Conservation (phyloP, 2,329 filamentous ascomycete genomes). For the Fusarium sterilihyphosum region DNA sequence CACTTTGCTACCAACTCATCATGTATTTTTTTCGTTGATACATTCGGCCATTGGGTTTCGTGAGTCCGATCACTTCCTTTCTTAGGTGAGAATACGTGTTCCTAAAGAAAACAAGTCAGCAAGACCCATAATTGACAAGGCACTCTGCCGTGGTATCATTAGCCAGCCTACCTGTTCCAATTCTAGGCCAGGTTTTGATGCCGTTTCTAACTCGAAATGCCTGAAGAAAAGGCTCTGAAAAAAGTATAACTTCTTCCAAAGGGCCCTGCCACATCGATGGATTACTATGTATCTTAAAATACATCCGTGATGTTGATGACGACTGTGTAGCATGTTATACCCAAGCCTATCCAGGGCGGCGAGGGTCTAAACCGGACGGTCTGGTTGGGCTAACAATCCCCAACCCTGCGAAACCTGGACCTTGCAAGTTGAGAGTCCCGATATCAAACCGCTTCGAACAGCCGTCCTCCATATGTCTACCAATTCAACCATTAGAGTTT, state of each 20-base stretch:
- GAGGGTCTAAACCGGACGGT: constrained; percentile 26
- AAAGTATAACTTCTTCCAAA: neutral
- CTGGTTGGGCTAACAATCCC: constrained; percentile 31
- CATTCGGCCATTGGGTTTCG: neutral
- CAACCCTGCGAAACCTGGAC: constrained; percentile 41
- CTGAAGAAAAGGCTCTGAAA: neutral
- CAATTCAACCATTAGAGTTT: constrained; percentile 4
- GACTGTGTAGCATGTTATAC: neutral
- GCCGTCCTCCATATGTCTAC: constrained; percentile 79
- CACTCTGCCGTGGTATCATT: neutral
- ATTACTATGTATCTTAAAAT: neutral
- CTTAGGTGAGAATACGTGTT: neutral
- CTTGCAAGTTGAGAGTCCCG: constrained; percentile 59
- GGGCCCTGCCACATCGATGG: neutral
- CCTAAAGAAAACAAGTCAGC: constrained; percentile 1
- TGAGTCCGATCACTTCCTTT: neutral
- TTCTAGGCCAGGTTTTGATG: neutral
- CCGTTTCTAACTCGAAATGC: neutral
- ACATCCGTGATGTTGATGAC: neutral
- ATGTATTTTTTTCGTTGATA: neutral
- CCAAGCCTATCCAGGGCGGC: constrained; percentile 25
- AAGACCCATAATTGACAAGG: neutral
- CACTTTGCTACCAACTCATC: neutral
- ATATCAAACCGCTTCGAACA: constrained; percentile 75
- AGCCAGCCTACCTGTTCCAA: neutral